Evolutionary conservation across 345 rosid genomes (phyloP).

Genomic region (Abelmoschus esculentus): DNA sequence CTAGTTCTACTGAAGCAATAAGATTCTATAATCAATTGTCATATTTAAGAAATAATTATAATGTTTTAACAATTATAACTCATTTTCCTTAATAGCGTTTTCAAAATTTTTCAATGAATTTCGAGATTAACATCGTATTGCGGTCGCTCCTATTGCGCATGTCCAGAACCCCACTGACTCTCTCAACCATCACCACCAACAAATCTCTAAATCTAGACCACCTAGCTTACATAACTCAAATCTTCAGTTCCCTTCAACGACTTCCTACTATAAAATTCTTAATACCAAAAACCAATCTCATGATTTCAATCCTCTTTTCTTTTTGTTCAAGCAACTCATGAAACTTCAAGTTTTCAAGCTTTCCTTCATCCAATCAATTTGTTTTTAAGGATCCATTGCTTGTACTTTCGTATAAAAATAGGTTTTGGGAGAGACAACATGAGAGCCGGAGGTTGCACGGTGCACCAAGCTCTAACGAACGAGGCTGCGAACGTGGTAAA

Average conservation of each 20-base stretch:
- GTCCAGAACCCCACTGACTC: too few relatives aligned
- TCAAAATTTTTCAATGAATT: too few relatives aligned
- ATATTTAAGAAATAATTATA: too few relatives aligned
- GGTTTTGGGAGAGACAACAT: constrained; percentile 22
- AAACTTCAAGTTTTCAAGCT: constrained; percentile 12
- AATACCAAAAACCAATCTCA: constrained; percentile 8
- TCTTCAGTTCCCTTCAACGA: background rate
- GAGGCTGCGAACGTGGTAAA: constrained; percentile 74
- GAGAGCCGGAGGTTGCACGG: constrained; percentile 87
- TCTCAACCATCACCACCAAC: constrained; percentile 20
- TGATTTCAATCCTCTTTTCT: constrained; percentile 3
- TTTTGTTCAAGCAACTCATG: constrained; percentile 17
- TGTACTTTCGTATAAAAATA: background rate
- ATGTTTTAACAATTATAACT: too few relatives aligned
- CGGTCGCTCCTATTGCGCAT: too few relatives aligned
- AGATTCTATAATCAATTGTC: too few relatives aligned
- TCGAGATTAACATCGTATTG: too few relatives aligned
- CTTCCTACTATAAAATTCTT: background rate
- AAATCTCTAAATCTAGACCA: constrained; percentile 4
- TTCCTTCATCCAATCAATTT: constrained; percentile 15
- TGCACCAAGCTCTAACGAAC: constrained; percentile 68
- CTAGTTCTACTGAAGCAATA: too few relatives aligned
- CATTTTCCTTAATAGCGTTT: too few relatives aligned
- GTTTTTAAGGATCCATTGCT: constrained; percentile 7
- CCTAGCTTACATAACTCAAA: too few relatives aligned